Percentiles rank a stretch among this genome's conserved stretches.
Conservation (phyloP, 768 basidiomycete genomes). For the Erythrobasidium yunnanense region DNA sequence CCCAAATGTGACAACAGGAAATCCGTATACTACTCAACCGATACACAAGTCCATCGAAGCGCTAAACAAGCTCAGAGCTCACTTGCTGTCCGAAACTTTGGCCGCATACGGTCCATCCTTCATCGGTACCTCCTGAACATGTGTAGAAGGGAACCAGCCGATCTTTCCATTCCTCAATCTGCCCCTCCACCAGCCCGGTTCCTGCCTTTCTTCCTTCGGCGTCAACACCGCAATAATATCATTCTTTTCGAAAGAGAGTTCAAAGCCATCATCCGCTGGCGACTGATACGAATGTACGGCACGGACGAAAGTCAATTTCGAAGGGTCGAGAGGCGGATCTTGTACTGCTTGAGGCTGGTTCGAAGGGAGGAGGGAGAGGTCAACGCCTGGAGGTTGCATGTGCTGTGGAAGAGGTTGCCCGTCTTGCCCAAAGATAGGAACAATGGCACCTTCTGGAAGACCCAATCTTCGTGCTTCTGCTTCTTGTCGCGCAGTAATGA, state of each 20-base stretch:
- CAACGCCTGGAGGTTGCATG: slow-evolving; percentile 34
- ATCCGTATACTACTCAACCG: too few species aligned
- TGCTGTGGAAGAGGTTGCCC: slow-evolving; percentile 44
- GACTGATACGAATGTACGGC: slow-evolving; percentile 68
- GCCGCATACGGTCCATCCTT: slow-evolving; percentile 9
- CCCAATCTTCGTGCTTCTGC: slow-evolving; percentile 44
- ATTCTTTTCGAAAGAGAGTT: slow-evolving; percentile 70
- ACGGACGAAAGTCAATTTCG: slow-evolving; percentile 69
- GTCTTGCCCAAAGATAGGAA: neutral
- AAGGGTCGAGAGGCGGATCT: slow-evolving; percentile 51
- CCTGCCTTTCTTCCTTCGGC: slow-evolving; percentile 58
- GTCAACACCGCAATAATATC: slow-evolving; percentile 88
- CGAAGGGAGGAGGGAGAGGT: slow-evolving; percentile 11
- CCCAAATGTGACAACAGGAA: too few species aligned
- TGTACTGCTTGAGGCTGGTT: slow-evolving; percentile 15
- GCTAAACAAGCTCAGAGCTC: too few species aligned
- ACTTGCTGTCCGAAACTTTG: too few species aligned
- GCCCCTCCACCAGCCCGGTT: slow-evolving; percentile 87
- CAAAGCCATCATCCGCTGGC: slow-evolving; percentile 52
- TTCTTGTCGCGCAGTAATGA: slow-evolving; percentile 46
- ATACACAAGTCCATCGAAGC: too few species aligned
- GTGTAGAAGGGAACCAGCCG: slow-evolving; percentile 90
- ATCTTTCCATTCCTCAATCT: slow-evolving; percentile 79
- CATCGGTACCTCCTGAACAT: slow-evolving; percentile 49
- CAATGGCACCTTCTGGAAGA: slow-evolving; percentile 36